These are phyloP conservation scores for Mycena rosella DNA, from an alignment of 768 basidiomycete genomes.

Conservation along the genomic window DNA sequence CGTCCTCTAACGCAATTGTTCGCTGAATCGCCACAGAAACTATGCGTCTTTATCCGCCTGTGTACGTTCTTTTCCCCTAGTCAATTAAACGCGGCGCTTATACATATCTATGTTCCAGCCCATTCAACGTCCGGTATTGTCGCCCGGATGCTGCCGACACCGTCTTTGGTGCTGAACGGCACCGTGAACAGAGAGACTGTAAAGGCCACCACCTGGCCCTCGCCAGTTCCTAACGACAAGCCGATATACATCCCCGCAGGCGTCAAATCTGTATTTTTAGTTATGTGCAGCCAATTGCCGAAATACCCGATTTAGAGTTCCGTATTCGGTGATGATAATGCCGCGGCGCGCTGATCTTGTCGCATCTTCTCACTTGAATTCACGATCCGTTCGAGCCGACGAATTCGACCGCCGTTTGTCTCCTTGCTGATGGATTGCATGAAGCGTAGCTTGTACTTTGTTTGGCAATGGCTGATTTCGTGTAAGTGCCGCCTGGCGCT, in stretches of 20 bases:
- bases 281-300: not conserved
- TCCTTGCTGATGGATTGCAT: too few relatives aligned
- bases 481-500: too few relatives aligned
- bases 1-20: not conserved
- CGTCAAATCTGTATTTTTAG: conserved; percentile 41
- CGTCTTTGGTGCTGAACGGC: not conserved
- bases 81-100: not conserved
- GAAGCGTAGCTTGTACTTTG: too few relatives aligned
- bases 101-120: not conserved
- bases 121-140: conserved; percentile 36
- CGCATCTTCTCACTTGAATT: conserved; percentile 28
- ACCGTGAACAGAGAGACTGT: conserved; percentile 28
- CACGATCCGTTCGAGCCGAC: conserved; percentile 59
- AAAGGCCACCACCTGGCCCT: conserved; percentile 47
- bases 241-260: conserved; percentile 52
- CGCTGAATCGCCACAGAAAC: conserved; percentile 53
- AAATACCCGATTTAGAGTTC: conserved; percentile 30
- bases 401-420: conserved; percentile 67
- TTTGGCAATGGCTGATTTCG: too few relatives aligned
- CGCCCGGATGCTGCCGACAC: too few relatives aligned
- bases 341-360: conserved; percentile 57
- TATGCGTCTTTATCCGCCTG: conserved; percentile 65
- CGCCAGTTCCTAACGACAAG: conserved; percentile 40
- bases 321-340: conserved; percentile 48
- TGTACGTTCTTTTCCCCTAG: conserved; percentile 48